These are phyloP conservation scores for Claviceps monticola DNA, from an alignment of 2,329 filamentous ascomycete genomes.

Conservation along the genomic window DNA sequence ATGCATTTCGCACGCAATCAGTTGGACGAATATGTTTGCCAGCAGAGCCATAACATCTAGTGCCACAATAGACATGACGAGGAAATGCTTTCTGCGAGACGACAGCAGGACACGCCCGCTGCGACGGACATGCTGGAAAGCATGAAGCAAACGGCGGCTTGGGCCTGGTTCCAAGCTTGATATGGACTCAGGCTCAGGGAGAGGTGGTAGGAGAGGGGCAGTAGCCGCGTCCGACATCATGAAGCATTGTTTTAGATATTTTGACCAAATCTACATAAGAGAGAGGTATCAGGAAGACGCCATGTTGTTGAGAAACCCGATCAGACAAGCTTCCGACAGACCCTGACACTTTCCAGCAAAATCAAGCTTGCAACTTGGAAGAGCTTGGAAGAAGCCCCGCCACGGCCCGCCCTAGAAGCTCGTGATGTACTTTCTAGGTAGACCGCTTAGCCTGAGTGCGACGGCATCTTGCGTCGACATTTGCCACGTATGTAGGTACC, in stretches of 20 bases:
- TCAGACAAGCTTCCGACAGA: neutral
- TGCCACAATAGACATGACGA: constrained; percentile 28
- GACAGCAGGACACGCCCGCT: constrained; percentile 12
- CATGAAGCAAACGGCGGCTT: constrained; percentile 1
- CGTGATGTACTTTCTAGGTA: too few species aligned
- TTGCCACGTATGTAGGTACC: too few species aligned
- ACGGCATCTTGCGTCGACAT: too few species aligned
- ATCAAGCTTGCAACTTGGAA: too few species aligned
- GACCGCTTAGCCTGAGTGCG: too few species aligned
- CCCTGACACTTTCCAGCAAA: too few species aligned
- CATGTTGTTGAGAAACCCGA: neutral
- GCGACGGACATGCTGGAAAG: constrained; percentile 4
- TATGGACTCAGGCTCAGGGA: neutral
- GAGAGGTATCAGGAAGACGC: too few species aligned
- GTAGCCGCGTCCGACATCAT: neutral
- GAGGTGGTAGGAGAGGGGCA: constrained; percentile 2
- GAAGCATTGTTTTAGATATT: neutral
- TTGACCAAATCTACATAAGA: too few species aligned
- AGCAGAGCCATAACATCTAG: constrained; percentile 32
- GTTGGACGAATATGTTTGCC: constrained; percentile 32
- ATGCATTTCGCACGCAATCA: constrained; percentile 33
- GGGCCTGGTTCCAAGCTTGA: neutral
- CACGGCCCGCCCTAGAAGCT: too few species aligned
- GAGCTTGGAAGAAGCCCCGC: too few species aligned
- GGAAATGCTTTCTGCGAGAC: constrained; percentile 30